A percentile compares a stretch with the other conserved stretches of the same genome.
Conservation (phyloP, 805 yeast genomes). For the Candida maltosa region DNA sequence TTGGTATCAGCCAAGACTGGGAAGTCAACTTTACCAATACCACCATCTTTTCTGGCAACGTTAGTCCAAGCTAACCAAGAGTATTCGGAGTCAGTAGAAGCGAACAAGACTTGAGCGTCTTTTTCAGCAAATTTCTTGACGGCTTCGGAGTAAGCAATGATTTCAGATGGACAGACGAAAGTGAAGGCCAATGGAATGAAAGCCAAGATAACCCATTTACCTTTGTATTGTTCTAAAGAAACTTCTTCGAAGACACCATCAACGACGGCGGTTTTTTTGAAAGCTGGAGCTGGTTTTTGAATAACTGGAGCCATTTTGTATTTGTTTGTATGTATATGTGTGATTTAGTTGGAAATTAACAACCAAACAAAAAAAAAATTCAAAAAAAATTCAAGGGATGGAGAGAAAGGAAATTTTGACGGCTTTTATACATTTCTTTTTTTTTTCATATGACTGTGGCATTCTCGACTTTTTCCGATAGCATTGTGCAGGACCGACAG, state of each 20-base stretch:
- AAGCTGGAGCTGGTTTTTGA: slow-evolving; percentile 94
- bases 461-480: background rate
- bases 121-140: slow-evolving; percentile 83
- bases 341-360: too few species aligned
- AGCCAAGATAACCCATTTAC: slow-evolving; percentile 96
- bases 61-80: slow-evolving; percentile 98
- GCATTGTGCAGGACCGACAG: too few species aligned
- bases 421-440: background rate
- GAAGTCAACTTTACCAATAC: slow-evolving; percentile 91
- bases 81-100: slow-evolving; percentile 98
- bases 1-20: slow-evolving; percentile 96
- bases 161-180: slow-evolving; percentile 98
- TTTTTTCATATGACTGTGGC: slow-evolving; percentile 4
- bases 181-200: slow-evolving; percentile 99
- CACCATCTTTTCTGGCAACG: slow-evolving; percentile 95
- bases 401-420: background rate
- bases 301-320: slow-evolving; percentile 77
- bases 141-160: slow-evolving; percentile 97
- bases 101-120: slow-evolving; percentile 86
- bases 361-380: too few species aligned
- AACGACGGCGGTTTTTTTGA: slow-evolving; percentile 95
- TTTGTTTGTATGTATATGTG: background rate
- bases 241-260: slow-evolving; percentile 96
- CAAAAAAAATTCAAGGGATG: background rate
- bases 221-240: slow-evolving; percentile 91